Evolutionary conservation across 495 filamentous ascomycete species (phyloP).

Genomic region (Oidiodendron maius): DNA sequence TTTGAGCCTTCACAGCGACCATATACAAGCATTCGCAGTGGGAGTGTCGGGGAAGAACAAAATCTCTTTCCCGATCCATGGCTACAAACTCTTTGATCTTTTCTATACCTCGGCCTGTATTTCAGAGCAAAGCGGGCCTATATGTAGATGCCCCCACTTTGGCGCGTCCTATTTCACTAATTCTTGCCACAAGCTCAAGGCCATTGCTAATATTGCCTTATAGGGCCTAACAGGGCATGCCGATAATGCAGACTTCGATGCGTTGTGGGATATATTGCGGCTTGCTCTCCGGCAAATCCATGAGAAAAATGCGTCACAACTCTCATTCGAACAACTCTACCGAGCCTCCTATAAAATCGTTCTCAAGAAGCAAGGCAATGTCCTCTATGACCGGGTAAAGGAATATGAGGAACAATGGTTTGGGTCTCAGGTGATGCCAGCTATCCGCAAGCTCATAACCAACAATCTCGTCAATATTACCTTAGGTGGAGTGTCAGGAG

Average conservation of each 20-base stretch:
- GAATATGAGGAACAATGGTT: slow-evolving; percentile 79
- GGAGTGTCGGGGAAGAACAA: too few relatives aligned
- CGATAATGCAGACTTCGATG: slow-evolving; percentile 22
- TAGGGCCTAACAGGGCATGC: slow-evolving; percentile 13
- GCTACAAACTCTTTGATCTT: too few relatives aligned
- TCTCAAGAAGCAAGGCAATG: slow-evolving; percentile 74
- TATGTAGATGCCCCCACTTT: too few relatives aligned
- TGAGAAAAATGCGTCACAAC: slow-evolving; percentile 78
- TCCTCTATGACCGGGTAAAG: slow-evolving; percentile 76
- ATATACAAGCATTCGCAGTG: too few relatives aligned
- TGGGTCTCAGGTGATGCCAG: slow-evolving; percentile 55
- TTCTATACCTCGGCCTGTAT: too few relatives aligned
- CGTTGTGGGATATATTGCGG: slow-evolving; percentile 68
- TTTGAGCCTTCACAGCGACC: too few relatives aligned
- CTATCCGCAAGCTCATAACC: slow-evolving; percentile 56
- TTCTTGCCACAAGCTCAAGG: too few relatives aligned
- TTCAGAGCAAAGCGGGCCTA: too few relatives aligned
- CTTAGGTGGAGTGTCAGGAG: slow-evolving; percentile 37
- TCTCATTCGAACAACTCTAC: slow-evolving; percentile 96
- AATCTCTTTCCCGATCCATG: too few relatives aligned
- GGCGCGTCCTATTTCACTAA: too few relatives aligned
- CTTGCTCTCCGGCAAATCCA: slow-evolving; percentile 80
- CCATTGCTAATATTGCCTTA: not conserved
- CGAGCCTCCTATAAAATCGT: slow-evolving; percentile 96
- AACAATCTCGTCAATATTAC: slow-evolving; percentile 46